Base-by-base conservation (phyloP, 2,329 filamentous ascomycete species). In the Aureobasidium sp. region DNA sequence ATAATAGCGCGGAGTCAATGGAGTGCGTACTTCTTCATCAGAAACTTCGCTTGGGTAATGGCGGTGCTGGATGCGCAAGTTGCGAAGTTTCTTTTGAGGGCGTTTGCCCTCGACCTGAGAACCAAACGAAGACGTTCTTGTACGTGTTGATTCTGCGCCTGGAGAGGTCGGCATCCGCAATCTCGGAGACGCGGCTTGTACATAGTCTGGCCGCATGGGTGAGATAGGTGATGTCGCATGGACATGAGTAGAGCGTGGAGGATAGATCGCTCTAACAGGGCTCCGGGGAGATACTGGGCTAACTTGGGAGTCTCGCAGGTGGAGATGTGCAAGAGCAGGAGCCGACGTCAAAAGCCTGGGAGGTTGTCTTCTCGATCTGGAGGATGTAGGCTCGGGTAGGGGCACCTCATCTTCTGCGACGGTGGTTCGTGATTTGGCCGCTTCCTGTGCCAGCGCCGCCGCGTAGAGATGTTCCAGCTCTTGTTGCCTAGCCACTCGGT, bases 401-500 rank as follows among this genome's bases (percentile, higher is more conserved):
- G 31, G 62, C 17, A 60, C 9, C n/a, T 54, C 60, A 15, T 60
- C 31, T 17, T 62, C 49, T 17, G 57, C 47, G 13, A 62, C 35
- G 11, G 60, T 59, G n/a, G 42, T 51, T 13, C 55, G 67, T 31
- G 67, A 68, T 29, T 77, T 80, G 64, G 77, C 75, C 47, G 79
- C 80, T 65, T 96, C 92, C 67, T 95, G 89, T 72, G 91, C 90
- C 85, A 96, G 88, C 64, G 96, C 92, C 66, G 91, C 88, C 63
- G 86, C 90, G 75, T 96, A 97, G 71, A 97, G 85, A 67, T 89
- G 85, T 73, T 96, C 91, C 73, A 96, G 85, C 71, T 96, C 89
- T 65, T 86, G 80, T 73, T 94, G 86, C 64, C 89, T 85, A 77
- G 87, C 86, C 69, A 82, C 80, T 70, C 82, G 84, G 74, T 96